A percentile compares a stretch with the other conserved stretches of the same genome.
These are phyloP conservation scores for Fonsecaea erecta DNA, from an alignment of 2,329 filamentous ascomycete species.

Conservation along the genomic window DNA sequence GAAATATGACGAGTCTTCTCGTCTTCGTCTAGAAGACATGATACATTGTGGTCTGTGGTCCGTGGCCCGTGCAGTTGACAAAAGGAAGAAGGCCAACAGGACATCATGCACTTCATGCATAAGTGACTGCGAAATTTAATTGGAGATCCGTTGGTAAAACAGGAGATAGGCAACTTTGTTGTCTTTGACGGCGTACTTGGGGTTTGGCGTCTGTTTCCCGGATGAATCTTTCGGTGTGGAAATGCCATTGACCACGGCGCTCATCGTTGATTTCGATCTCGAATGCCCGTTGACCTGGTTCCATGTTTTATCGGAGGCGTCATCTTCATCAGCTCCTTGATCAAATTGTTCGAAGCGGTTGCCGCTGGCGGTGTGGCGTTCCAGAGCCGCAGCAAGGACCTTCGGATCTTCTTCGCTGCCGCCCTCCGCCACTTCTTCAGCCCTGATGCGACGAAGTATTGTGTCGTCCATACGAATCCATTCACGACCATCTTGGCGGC, in stretches of 20 bases:
- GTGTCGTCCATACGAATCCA: slow-evolving; percentile 98
- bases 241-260: slow-evolving; percentile 63
- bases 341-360: slow-evolving; percentile 76
- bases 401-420: slow-evolving; percentile 80
- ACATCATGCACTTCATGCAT: background rate
- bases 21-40: slow-evolving; percentile 11
- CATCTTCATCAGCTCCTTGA: slow-evolving; percentile 67
- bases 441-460: slow-evolving; percentile 78
- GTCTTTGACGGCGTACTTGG: slow-evolving; percentile 71
- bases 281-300: slow-evolving; percentile 77
- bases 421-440: slow-evolving; percentile 85
- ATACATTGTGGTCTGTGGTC: background rate
- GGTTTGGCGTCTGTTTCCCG: slow-evolving; percentile 62
- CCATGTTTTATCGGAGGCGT: slow-evolving; percentile 69
- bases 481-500: slow-evolving; percentile 89
- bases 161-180: slow-evolving; percentile 97
- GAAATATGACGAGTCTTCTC: background rate
- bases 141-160: slow-evolving; percentile 75
- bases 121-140: background rate
- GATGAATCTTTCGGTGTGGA: slow-evolving; percentile 59
- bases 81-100: background rate
- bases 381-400: slow-evolving; percentile 66
- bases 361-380: slow-evolving; percentile 63
- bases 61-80: slow-evolving; percentile 1
- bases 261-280: slow-evolving; percentile 70